Percentiles rank a stretch among this genome's conserved stretches.
Conservation (phyloP, 2,329 filamentous ascomycete species). For the Penicillium occitanis region DNA sequence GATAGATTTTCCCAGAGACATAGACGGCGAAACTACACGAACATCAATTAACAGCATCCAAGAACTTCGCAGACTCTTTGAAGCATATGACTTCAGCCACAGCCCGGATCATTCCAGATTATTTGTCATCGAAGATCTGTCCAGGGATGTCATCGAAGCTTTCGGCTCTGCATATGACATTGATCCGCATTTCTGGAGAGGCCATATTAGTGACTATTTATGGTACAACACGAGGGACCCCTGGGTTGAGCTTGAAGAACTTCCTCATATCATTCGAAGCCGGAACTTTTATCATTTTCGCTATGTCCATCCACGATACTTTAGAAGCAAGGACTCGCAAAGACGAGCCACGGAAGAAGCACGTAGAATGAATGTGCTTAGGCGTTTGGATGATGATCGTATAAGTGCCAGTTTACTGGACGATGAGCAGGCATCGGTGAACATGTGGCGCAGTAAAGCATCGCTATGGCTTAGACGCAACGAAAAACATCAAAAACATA, state of each 20-base stretch:
- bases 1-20: not conserved
- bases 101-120: slow-evolving; percentile 5
- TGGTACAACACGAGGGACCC: slow-evolving; percentile 14
- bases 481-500: not conserved
- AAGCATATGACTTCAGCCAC: not conserved
- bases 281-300: slow-evolving; percentile 12
- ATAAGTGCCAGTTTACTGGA: slow-evolving; percentile 3
- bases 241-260: slow-evolving; percentile 13
- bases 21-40: not conserved
- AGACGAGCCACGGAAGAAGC: slow-evolving; percentile 3
- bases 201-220: slow-evolving; percentile 15
- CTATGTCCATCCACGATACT: slow-evolving; percentile 8
- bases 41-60: not conserved
- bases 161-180: slow-evolving; percentile 16
- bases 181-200: slow-evolving; percentile 10
- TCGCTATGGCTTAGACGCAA: slow-evolving; percentile 6
- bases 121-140: slow-evolving; percentile 6
- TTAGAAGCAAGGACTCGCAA: slow-evolving; percentile 3
- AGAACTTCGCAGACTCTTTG: not conserved
- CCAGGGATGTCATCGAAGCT: slow-evolving; percentile 10
- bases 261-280: slow-evolving; percentile 8
- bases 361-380: slow-evolving; percentile 6
- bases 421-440: slow-evolving; percentile 5
- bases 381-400: slow-evolving; percentile 9
- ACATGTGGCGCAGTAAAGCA: slow-evolving; percentile 7